Conservation (phyloP, 179 eudicot species). For the Drosera spatulata region DNA sequence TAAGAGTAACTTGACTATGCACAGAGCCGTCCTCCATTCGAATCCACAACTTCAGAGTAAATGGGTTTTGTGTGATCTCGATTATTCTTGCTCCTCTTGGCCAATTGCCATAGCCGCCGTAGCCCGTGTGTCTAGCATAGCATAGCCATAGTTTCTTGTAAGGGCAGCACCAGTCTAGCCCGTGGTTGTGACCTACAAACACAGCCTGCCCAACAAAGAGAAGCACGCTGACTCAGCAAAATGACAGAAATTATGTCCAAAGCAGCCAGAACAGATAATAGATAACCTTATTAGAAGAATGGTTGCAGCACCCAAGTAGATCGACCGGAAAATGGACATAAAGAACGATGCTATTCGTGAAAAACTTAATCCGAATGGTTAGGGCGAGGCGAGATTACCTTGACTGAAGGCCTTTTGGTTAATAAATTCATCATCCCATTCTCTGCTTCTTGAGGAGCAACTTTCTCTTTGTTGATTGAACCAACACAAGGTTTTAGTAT, state of each 20-base stretch:
- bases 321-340: too few species aligned
- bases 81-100: slow-evolving; percentile 67
- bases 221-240: background rate
- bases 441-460: slow-evolving; percentile 79
- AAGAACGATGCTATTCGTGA: too few species aligned
- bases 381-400: slow-evolving; percentile 25
- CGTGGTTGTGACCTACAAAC: slow-evolving; percentile 95
- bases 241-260: too few species aligned
- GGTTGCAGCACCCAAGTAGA: too few species aligned
- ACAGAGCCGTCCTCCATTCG: slow-evolving; percentile 72
- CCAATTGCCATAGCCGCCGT: slow-evolving; percentile 96
- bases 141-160: slow-evolving; percentile 73
- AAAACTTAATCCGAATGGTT: too few species aligned
- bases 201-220: slow-evolving; percentile 50
- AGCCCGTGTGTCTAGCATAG: slow-evolving; percentile 83
- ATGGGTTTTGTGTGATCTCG: slow-evolving; percentile 52
- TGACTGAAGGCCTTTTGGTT: slow-evolving; percentile 62
- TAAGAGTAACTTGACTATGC: slow-evolving; percentile 59
- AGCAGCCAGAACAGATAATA: too few species aligned
- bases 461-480: slow-evolving; percentile 60
- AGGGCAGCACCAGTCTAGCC: slow-evolving; percentile 97
- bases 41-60: slow-evolving; percentile 79
- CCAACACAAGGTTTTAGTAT: slow-evolving; percentile 48
- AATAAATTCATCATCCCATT: slow-evolving; percentile 70
- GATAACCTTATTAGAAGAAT: too few species aligned